These are phyloP conservation scores for Periconia sp. DNA, from an alignment of 2,329 filamentous ascomycete genomes.

Conservation along the genomic window DNA sequence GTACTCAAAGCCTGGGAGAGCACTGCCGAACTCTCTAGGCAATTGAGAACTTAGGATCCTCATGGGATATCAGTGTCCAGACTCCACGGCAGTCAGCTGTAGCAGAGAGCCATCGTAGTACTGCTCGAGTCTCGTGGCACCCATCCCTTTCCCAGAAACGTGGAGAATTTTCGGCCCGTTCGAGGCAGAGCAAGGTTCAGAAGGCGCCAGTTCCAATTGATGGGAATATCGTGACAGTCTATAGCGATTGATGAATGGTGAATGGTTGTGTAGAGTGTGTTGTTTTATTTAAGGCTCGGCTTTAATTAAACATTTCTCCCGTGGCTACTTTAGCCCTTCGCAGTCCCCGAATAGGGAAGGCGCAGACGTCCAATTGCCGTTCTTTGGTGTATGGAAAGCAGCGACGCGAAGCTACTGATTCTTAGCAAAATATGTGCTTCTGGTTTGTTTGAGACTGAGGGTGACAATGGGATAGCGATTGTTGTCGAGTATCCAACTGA, in stretches of 20 bases:
- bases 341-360: conserved; percentile 12
- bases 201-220: conserved; percentile 13
- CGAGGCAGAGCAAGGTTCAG: conserved; percentile 2
- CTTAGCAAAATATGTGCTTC: too few relatives aligned
- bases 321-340: conserved; percentile 15
- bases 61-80: background rate
- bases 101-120: background rate
- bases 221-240: conserved; percentile 9
- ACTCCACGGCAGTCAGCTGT: background rate
- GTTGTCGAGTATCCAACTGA: too few relatives aligned
- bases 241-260: conserved; percentile 7
- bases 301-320: conserved; percentile 32
- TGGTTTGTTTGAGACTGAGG: too few relatives aligned
- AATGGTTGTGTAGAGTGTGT: conserved; percentile 15
- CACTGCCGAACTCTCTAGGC: background rate
- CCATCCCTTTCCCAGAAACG: conserved; percentile 1
- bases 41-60: background rate
- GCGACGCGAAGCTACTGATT: too few relatives aligned
- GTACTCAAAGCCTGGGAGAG: background rate
- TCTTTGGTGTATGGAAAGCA: too few relatives aligned
- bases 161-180: conserved; percentile 1
- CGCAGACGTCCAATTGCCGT: too few relatives aligned
- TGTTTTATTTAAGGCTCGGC: conserved; percentile 14
- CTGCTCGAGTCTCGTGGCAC: conserved; percentile 5
- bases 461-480: too few relatives aligned